phyloP scores from a whole-genome alignment of 139 green algal species.

The Tetradesmus lagerheimii region DNA sequence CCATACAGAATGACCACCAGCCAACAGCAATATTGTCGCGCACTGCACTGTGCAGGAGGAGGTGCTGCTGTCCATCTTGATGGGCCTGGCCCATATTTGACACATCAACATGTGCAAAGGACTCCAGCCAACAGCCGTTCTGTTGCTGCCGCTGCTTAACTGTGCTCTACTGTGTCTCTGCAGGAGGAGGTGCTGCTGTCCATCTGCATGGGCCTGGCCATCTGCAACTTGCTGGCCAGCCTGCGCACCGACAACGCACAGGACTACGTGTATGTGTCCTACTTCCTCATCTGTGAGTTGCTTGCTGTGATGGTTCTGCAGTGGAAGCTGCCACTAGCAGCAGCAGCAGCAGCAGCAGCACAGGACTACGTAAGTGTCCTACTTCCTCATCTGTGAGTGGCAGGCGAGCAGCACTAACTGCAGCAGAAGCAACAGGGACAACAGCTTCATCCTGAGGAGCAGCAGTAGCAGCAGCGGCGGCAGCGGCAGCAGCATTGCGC shows the following conservation, averaged over 20 bases:
- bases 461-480: not conserved
- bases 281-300: constrained; percentile 82
- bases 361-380: too few species aligned
- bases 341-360: not conserved
- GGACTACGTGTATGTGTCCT: constrained; percentile 80
- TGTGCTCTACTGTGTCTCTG: not conserved
- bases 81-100: not conserved
- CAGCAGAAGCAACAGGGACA: not conserved
- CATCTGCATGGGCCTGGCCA: constrained; percentile 66
- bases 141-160: not conserved
- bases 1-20: too few species aligned
- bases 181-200: constrained; percentile 85
- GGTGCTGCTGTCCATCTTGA: not conserved
- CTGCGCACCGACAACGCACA: constrained; percentile 56
- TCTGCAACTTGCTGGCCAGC: constrained; percentile 73
- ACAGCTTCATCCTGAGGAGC: not conserved
- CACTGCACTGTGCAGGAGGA: too few species aligned
- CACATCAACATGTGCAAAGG: too few species aligned
- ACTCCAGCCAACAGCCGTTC: not conserved
- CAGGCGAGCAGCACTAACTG: too few species aligned
- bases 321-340: too few species aligned
- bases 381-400: too few species aligned
- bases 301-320: not conserved
- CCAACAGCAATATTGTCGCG: too few species aligned
- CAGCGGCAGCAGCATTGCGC: not conserved